These are phyloP conservation scores for Acacia concinna DNA, from an alignment of 331 rosid genomes.

Conservation along the genomic window DNA sequence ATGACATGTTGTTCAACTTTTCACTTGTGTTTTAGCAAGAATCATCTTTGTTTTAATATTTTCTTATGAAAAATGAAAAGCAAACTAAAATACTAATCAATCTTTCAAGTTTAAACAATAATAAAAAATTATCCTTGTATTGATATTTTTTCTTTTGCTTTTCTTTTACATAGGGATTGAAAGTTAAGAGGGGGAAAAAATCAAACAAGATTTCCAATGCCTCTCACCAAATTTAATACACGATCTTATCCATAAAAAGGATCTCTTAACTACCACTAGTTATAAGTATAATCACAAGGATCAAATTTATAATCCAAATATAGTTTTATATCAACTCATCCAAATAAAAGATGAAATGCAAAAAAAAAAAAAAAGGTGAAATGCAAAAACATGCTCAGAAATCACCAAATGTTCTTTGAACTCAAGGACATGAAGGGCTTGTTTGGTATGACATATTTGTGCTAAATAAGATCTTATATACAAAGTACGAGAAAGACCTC, in stretches of 20 bases:
- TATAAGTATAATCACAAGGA: background rate
- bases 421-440: no score
- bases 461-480: no score
- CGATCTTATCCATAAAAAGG: background rate
- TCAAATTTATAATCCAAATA: background rate
- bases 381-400: no score
- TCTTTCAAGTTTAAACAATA: background rate
- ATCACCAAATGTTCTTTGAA: no score
- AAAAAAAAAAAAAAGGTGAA: no score
- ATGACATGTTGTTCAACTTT: no score
- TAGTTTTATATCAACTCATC: background rate
- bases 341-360: background rate
- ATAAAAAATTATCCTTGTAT: background rate
- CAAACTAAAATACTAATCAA: background rate
- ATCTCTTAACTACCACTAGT: background rate
- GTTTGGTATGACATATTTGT: no score
- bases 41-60: background rate
- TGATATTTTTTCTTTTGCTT: no score
- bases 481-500: no score
- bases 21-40: background rate
- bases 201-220: no score
- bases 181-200: no score
- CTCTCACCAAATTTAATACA: background rate
- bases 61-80: background rate
- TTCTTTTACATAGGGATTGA: background rate